phyloP scores from a whole-genome alignment of 2,329 filamentous ascomycete genomes.

The Capronia coronata region DNA sequence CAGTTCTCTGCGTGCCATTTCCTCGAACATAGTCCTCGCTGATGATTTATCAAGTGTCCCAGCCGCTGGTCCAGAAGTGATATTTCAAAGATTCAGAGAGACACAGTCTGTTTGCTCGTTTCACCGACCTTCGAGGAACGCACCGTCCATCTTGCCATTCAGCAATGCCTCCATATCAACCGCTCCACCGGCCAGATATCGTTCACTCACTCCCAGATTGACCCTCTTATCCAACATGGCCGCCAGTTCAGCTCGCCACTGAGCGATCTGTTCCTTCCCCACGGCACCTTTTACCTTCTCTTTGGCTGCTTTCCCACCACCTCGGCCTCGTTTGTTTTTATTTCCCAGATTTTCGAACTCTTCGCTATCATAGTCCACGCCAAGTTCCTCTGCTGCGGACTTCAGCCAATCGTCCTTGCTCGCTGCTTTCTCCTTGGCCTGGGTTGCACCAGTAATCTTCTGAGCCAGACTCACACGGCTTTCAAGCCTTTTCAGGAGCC shows the following conservation, averaged over 20 bases:
- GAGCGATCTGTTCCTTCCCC: conserved; percentile 66
- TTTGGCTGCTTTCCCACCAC: conserved; percentile 66
- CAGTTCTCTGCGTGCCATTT: neutral
- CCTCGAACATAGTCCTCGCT: neutral
- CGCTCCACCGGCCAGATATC: conserved; percentile 74
- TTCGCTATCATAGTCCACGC: conserved; percentile 87
- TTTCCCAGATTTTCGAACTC: conserved; percentile 62
- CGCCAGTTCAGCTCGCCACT: conserved; percentile 64
- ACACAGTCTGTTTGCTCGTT: neutral
- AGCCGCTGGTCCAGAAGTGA: neutral
- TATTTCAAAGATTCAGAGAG: neutral
- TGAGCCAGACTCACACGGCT: conserved; percentile 76
- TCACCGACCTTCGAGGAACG: conserved; percentile 20
- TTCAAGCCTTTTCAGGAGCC: conserved; percentile 68
- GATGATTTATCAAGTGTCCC: neutral
- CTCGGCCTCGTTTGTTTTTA: conserved; percentile 60
- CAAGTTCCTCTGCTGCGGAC: conserved; percentile 80
- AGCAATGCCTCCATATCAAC: conserved; percentile 73
- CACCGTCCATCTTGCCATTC: conserved; percentile 42
- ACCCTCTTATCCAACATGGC: conserved; percentile 64
- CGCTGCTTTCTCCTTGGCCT: conserved; percentile 80
- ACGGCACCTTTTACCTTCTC: conserved; percentile 57
- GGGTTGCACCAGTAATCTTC: conserved; percentile 69
- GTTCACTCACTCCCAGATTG: conserved; percentile 81
- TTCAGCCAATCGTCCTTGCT: conserved; percentile 80